These are phyloP conservation scores for Gossypium trilobum DNA, from an alignment of 441 rosid species.

Conservation along the genomic window DNA sequence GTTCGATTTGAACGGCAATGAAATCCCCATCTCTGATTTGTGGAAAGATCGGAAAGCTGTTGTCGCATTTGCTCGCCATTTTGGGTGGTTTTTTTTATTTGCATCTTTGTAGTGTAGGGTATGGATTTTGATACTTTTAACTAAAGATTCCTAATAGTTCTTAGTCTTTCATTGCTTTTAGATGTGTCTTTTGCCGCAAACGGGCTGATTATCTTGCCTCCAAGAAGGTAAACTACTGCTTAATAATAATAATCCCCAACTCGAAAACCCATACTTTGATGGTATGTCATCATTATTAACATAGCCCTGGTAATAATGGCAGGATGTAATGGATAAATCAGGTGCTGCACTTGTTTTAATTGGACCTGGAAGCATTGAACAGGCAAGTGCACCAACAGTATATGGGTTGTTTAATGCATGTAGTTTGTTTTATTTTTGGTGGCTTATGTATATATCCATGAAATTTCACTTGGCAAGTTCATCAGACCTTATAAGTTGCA, in stretches of 20 bases:
- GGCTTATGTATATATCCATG: background rate
- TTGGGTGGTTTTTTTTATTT: constrained; percentile 41
- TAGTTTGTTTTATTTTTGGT: background rate
- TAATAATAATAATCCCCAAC: background rate
- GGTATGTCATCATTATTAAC: background rate
- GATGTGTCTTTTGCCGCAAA: constrained; percentile 81
- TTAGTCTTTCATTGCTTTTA: constrained; percentile 22
- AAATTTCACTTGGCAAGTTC: background rate
- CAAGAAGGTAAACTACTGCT: constrained; percentile 54
- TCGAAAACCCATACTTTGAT: background rate
- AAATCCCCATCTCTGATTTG: constrained; percentile 58
- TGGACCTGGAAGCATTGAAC: constrained; percentile 81
- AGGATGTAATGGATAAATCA: constrained; percentile 76
- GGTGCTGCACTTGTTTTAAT: constrained; percentile 71
- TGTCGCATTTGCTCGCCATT: constrained; percentile 91
- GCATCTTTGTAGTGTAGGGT: background rate
- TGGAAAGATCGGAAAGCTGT: constrained; percentile 82
- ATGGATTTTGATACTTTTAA: background rate
- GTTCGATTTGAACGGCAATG: constrained; percentile 61
- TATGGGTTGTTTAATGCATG: background rate
- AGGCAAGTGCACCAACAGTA: constrained; percentile 33
- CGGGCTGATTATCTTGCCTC: constrained; percentile 80
- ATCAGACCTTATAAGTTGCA: background rate
- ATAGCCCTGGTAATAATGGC: constrained; percentile 10
- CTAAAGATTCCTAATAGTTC: background rate